These are phyloP conservation scores for Fusarium chaquense DNA, from an alignment of 2,329 filamentous ascomycete species.

Conservation along the genomic window DNA sequence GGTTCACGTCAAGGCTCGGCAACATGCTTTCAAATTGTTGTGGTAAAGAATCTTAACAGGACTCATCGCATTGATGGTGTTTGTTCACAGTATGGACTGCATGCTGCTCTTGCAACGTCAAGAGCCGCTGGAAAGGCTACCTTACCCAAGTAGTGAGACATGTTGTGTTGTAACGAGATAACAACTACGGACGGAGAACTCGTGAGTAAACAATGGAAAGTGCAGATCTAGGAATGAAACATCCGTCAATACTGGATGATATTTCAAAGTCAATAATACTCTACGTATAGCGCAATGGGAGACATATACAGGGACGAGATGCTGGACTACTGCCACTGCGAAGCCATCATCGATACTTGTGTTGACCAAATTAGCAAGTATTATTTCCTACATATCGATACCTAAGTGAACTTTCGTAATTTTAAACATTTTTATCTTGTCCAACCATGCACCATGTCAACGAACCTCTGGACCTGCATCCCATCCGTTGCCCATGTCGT, in stretches of 20 bases:
- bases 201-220: background rate
- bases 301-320: background rate
- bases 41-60: slow-evolving; percentile 92
- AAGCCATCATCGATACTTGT: fast-evolving
- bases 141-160: slow-evolving; percentile 15
- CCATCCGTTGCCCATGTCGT: slow-evolving; percentile 64
- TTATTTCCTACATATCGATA: background rate
- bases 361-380: background rate
- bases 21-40: slow-evolving; percentile 87
- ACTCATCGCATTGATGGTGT: slow-evolving; percentile 85
- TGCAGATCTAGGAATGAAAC: fast-evolving
- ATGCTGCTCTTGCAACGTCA: slow-evolving; percentile 65
- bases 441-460: slow-evolving; percentile 38
- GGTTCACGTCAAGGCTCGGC: slow-evolving; percentile 85
- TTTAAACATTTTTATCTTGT: background rate
- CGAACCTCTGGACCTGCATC: slow-evolving; percentile 56
- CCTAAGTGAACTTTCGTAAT: background rate
- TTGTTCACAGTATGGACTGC: slow-evolving; percentile 74
- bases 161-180: fast-evolving
- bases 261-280: background rate
- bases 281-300: background rate
- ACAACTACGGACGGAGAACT: fast-evolving
- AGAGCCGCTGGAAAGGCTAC: slow-evolving; percentile 46
- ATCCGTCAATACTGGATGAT: background rate
- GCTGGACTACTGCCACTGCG: background rate